Base-by-base conservation (phyloP, 768 basidiomycete species). In the Suillus americanus region DNA sequence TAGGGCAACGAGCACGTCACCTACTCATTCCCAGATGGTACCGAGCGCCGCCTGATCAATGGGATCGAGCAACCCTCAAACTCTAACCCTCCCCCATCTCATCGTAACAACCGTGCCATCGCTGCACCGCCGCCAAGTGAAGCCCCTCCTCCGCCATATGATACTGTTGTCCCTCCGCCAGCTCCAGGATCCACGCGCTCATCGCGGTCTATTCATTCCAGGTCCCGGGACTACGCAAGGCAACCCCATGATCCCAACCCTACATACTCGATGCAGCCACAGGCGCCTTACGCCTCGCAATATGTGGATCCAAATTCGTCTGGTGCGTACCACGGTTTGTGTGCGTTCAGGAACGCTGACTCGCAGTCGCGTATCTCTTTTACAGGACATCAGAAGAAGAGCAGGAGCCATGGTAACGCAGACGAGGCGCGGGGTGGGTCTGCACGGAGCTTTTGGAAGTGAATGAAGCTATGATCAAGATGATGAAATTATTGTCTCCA, bases 1-100 rank as follows among this genome's bases (percentile, higher is more conserved):
- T 66, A 93, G 91, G 91, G 91, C 3, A 91, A 91, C 67, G 89
- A 91, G 69, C 89, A 92, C 72, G 78, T 89, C 55, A 87, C 83
- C 14, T 85, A 86, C 60, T 86, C 81, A 9, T 84, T 83, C 63
- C 84, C 87, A 6, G 89, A 92, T 62, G 91, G 91, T 10, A 83
- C 84, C 50, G 82, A 90, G 70, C 77, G 86, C 3, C 81, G 82
- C 69, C 88, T 85, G 18, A 79, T 94, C 69, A 92, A 94, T 64
- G 91, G 91, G 13, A 73, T 89, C 37, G 81, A 83, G 13, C 83
- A 82, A 60, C 61, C 74, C 4, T 38, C 67, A 4, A 23, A 67
- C 25, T 64, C 65, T 38, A 57, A 66, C 40, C 45, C 1, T 20
- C 70, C 66, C 61, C 67, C 69, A 18, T 54, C 75, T 60, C 33